These are phyloP conservation scores for Fusarium robinianum DNA, from an alignment of 2,329 filamentous ascomycete genomes.

Conservation along the genomic window DNA sequence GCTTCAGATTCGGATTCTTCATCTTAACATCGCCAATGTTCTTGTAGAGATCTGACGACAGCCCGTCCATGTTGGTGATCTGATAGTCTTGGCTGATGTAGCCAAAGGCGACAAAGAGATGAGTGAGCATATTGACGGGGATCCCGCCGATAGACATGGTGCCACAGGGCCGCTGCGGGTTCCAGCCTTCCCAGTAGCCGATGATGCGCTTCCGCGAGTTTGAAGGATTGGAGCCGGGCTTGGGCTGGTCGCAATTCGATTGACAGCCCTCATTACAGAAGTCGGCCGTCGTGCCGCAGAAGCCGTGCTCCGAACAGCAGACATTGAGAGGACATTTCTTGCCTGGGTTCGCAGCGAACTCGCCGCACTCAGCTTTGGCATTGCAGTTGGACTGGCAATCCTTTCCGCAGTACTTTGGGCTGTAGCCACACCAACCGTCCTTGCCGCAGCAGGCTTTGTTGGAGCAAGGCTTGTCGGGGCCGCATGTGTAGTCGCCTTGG, in stretches of 20 bases:
- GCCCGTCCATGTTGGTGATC: conserved; percentile 37
- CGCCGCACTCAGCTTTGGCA: conserved; percentile 10
- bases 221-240: not conserved
- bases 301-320: conserved; percentile 2
- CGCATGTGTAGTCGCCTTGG: no score
- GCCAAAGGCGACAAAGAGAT: conserved; percentile 42
- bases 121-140: conserved; percentile 28
- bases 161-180: not conserved
- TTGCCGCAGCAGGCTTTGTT: conserved; percentile 3
- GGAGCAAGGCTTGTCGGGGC: not conserved
- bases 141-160: conserved; percentile 17
- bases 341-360: not conserved
- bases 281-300: conserved; percentile 3
- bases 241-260: conserved; percentile 21
- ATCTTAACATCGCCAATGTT: conserved; percentile 41
- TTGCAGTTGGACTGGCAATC: conserved; percentile 4
- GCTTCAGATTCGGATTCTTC: conserved; percentile 35
- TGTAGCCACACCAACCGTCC: conserved; percentile 1
- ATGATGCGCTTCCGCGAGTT: conserved; percentile 33
- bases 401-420: not conserved
- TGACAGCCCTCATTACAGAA: conserved; percentile 19
- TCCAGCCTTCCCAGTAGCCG: conserved; percentile 43
- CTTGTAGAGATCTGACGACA: conserved; percentile 9
- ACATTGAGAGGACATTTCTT: conserved; percentile 14
- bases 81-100: conserved; percentile 39